phyloP scores from a whole-genome alignment of 2,329 filamentous ascomycete genomes.

The Sarocladiaceae sp. region DNA sequence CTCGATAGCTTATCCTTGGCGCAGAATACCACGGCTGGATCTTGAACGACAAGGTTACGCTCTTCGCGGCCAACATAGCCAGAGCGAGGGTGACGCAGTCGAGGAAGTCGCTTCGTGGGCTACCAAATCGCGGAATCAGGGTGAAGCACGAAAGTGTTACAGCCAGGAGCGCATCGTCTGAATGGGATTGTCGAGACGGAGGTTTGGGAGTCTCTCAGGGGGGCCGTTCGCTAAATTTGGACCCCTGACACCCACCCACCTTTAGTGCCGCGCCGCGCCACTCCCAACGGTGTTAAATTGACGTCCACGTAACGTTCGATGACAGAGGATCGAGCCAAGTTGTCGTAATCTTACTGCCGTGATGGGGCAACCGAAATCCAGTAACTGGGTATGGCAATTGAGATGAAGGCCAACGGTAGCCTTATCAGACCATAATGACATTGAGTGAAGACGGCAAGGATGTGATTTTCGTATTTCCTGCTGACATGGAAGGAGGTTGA shows the following conservation, averaged over 20 bases:
- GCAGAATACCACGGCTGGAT: not conserved
- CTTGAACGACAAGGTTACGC: not conserved
- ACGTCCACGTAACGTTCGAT: slow-evolving; percentile 7
- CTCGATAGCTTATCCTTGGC: slow-evolving; percentile 8
- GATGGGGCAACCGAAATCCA: not conserved
- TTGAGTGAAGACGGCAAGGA: not conserved
- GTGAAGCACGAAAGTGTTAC: slow-evolving; percentile 4
- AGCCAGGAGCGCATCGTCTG: not conserved
- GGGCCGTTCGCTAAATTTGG: slow-evolving; percentile 10
- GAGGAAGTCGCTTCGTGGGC: not conserved
- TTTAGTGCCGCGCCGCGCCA: slow-evolving; percentile 8
- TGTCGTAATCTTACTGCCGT: not conserved
- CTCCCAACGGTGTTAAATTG: slow-evolving; percentile 8
- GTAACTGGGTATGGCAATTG: too few species aligned
- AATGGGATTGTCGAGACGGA: slow-evolving; percentile 3
- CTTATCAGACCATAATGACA: too few species aligned
- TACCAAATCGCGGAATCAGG: not conserved
- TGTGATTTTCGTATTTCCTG: too few species aligned
- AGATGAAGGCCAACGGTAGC: too few species aligned
- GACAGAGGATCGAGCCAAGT: not conserved
- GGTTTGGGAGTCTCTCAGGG: slow-evolving; percentile 5
- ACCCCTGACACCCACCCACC: slow-evolving; percentile 3
- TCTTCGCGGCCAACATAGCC: slow-evolving; percentile 4
- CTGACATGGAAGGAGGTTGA: not conserved
- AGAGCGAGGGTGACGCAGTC: not conserved